A percentile compares a stretch with the other conserved stretches of the same genome.
phyloP scores from a whole-genome alignment of 768 basidiomycete species.

The Boletus insuetus region DNA sequence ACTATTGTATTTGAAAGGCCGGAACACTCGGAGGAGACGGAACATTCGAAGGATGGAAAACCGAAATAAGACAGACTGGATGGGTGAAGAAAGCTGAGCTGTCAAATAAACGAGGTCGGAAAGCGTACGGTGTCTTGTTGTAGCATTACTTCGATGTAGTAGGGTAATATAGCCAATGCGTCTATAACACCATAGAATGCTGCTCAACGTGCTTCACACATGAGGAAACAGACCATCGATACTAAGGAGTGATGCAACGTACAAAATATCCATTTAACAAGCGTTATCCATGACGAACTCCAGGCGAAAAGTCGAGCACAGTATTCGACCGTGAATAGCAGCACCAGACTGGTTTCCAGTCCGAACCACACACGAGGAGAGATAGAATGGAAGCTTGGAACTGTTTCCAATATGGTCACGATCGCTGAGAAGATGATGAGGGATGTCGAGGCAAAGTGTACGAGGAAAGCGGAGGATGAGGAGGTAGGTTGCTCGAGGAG shows the following conservation, averaged over 20 bases:
- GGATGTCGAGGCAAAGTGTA: conserved; percentile 68
- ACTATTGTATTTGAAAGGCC: conserved; percentile 83
- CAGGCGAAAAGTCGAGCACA: conserved; percentile 69
- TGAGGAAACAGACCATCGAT: background rate
- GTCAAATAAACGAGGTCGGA: background rate
- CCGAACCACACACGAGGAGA: conserved; percentile 80
- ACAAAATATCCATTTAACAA: conserved; percentile 72
- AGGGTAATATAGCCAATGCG: conserved; percentile 80
- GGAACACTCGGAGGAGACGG: conserved; percentile 82
- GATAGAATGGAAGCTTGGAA: conserved; percentile 70
- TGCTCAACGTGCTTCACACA: conserved; percentile 18
- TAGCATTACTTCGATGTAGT: conserved; percentile 82
- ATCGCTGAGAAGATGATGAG: conserved; percentile 74
- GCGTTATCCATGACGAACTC: conserved; percentile 61
- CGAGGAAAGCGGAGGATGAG: conserved; percentile 68
- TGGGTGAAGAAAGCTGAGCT: background rate
- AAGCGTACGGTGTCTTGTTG: conserved; percentile 78
- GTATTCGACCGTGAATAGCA: conserved; percentile 86
- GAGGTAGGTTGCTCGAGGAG: conserved; percentile 81
- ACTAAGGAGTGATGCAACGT: conserved; percentile 16
- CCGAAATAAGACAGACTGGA: conserved; percentile 78
- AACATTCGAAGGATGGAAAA: conserved; percentile 92
- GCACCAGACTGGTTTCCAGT: conserved; percentile 79
- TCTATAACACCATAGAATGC: conserved; percentile 88
- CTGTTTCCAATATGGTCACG: conserved; percentile 77